A percentile compares a stretch with the other conserved stretches of the same genome.
Evolutionary conservation across 129 eudicot species (phyloP).

Genomic region (Oenanthe sinensis): DNA sequence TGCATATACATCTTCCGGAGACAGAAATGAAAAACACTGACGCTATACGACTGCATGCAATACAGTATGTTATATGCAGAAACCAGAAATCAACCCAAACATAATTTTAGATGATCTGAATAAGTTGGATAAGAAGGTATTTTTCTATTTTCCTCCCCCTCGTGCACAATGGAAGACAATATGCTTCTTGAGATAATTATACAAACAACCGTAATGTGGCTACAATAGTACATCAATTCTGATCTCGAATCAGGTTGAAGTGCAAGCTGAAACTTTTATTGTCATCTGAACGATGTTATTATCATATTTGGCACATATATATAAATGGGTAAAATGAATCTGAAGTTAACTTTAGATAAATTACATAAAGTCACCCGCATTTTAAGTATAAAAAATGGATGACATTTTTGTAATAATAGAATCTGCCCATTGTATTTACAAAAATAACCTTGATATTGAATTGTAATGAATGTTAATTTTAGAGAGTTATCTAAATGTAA

Average conservation of each 20-base stretch:
- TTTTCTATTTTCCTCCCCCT: background rate
- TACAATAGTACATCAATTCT: background rate
- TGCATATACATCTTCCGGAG: background rate
- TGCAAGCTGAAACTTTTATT: background rate
- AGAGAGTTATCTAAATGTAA: too few species aligned
- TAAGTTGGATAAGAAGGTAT: background rate
- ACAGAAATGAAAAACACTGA: background rate
- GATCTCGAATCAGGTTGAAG: background rate
- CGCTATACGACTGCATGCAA: background rate
- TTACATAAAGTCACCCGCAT: too few species aligned
- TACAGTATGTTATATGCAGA: background rate
- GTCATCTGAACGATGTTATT: background rate
- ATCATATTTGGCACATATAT: background rate
- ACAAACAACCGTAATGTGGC: background rate
- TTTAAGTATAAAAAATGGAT: too few species aligned
- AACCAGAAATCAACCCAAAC: background rate
- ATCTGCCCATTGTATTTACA: too few species aligned
- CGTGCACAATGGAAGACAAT: background rate
- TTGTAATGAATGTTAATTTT: too few species aligned
- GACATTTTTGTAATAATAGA: too few species aligned
- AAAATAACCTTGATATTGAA: too few species aligned
- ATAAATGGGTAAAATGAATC: too few species aligned
- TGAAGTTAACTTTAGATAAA: too few species aligned
- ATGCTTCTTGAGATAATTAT: background rate
- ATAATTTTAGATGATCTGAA: background rate